Evolutionary conservation across 2,329 filamentous ascomycete genomes (phyloP).

Genomic region (Grosmannia penicillata): DNA sequence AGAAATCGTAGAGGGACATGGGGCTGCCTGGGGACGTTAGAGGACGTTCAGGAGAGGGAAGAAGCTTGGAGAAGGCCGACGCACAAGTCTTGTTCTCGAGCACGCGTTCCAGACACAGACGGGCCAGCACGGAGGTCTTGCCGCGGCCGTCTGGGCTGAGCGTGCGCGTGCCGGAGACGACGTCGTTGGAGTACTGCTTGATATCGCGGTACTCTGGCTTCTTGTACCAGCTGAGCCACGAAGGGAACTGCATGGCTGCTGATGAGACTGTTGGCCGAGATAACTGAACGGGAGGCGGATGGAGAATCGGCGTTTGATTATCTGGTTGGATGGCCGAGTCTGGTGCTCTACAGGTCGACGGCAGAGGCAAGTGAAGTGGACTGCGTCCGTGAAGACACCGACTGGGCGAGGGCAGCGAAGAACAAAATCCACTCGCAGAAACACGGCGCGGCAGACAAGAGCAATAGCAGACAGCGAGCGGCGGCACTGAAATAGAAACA

Average conservation of each 20-base stretch:
- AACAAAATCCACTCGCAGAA: too few relatives aligned
- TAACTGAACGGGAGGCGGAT: too few relatives aligned
- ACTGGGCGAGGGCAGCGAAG: too few relatives aligned
- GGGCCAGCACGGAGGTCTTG: slow-evolving; percentile 22
- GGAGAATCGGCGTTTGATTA: neutral
- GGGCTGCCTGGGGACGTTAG: slow-evolving; percentile 21
- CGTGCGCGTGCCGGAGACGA: slow-evolving; percentile 20
- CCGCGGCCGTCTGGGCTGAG: slow-evolving; percentile 21
- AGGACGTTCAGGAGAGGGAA: neutral
- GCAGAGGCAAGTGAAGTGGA: neutral
- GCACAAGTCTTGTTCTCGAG: slow-evolving; percentile 31
- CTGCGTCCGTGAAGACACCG: neutral
- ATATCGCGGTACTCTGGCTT: slow-evolving; percentile 33
- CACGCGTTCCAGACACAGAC: slow-evolving; percentile 28
- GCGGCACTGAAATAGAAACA: too few relatives aligned
- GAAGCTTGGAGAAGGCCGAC: neutral
- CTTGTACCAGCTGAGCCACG: slow-evolving; percentile 32
- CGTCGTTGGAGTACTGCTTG: slow-evolving; percentile 24
- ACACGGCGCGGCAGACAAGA: too few relatives aligned
- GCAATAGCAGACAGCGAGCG: too few relatives aligned
- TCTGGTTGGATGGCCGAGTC: neutral
- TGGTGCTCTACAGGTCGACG: too few relatives aligned
- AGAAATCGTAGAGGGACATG: slow-evolving; percentile 34
- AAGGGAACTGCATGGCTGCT: slow-evolving; percentile 13
- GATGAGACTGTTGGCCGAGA: too few relatives aligned